Evolutionary conservation across 768 basidiomycete species (phyloP).

Genomic region (Steccherinum ochraceum): DNA sequence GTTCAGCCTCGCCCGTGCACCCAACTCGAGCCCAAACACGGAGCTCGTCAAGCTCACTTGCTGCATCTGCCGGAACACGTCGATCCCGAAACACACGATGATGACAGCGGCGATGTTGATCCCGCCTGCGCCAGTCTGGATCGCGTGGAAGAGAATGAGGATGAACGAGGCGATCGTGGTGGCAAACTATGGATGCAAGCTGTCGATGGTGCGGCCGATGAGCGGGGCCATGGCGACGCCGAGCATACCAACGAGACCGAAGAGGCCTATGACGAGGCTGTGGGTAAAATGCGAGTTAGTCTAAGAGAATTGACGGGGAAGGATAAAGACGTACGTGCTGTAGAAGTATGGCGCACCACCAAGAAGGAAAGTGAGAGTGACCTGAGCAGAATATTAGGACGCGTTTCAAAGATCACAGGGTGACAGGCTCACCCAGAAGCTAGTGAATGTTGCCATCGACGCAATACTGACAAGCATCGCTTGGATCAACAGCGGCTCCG

Average conservation of each 20-base stretch:
- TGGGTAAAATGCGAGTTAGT: neutral
- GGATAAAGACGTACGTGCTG: conserved; percentile 44
- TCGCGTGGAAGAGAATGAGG: conserved; percentile 45
- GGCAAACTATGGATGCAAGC: conserved; percentile 72
- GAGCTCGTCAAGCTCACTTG: conserved; percentile 58
- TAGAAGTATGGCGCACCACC: conserved; percentile 72
- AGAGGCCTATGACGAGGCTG: conserved; percentile 43
- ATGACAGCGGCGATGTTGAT: conserved; percentile 64
- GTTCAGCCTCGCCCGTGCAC: conserved; percentile 53
- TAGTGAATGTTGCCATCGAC: conserved; percentile 48
- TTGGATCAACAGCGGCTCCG: conserved; percentile 76
- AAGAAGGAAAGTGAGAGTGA: conserved; percentile 73
- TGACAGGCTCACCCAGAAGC: conserved; percentile 28
- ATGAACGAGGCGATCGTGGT: conserved; percentile 48
- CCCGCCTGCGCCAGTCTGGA: conserved; percentile 68
- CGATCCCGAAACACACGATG: conserved; percentile 64
- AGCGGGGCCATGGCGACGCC: conserved; percentile 67
- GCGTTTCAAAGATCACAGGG: neutral
- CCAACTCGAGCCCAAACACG: conserved; percentile 28
- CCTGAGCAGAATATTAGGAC: conserved; percentile 1
- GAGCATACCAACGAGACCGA: conserved; percentile 44
- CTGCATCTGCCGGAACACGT: conserved; percentile 66
- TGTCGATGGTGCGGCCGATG: conserved; percentile 63
- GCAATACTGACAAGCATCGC: conserved; percentile 53
- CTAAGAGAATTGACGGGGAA: conserved; percentile 1